These are phyloP conservation scores for Cystoisospora suis DNA, from an alignment of 169 alveolate species.

Conservation along the genomic window DNA sequence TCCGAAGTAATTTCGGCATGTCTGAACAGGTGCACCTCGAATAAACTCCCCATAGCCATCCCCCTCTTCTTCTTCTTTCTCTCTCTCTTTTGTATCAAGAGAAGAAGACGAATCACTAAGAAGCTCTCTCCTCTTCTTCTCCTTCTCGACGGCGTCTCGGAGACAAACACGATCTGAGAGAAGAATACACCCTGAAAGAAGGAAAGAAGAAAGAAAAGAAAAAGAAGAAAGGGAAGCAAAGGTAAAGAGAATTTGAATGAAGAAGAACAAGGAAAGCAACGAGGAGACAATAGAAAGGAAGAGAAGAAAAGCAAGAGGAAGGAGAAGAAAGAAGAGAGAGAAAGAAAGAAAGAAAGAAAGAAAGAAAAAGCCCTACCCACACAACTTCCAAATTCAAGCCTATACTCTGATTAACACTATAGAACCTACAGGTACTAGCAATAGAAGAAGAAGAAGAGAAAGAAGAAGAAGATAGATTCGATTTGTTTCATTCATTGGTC, in stretches of 20 bases:
- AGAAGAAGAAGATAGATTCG: no score
- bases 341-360: neutral
- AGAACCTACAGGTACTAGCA: no score
- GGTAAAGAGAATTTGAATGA: neutral
- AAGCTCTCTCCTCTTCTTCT: neutral
- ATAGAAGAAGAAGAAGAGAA: no score
- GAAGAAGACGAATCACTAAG: neutral
- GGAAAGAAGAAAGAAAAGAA: neutral
- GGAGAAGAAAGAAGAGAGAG: neutral
- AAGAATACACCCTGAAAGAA: slow-evolving; percentile 33
- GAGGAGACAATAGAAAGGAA: neutral
- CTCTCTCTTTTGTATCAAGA: neutral
- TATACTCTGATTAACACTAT: no score
- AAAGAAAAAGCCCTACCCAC: slow-evolving; percentile 31
- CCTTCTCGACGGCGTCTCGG: neutral
- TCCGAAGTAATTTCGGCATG: slow-evolving; percentile 35
- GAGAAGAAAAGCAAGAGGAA: neutral
- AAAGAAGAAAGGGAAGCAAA: neutral
- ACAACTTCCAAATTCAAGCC: slow-evolving; percentile 52
- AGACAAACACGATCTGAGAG: neutral
- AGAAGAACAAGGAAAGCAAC: neutral
- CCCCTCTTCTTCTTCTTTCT: neutral
- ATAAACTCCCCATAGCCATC: slow-evolving; percentile 36
- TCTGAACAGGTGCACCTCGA: slow-evolving; percentile 8
- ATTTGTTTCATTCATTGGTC: no score